Evolutionary conservation across 345 rosid genomes (phyloP).

Genomic region (Citrus unshiu): DNA sequence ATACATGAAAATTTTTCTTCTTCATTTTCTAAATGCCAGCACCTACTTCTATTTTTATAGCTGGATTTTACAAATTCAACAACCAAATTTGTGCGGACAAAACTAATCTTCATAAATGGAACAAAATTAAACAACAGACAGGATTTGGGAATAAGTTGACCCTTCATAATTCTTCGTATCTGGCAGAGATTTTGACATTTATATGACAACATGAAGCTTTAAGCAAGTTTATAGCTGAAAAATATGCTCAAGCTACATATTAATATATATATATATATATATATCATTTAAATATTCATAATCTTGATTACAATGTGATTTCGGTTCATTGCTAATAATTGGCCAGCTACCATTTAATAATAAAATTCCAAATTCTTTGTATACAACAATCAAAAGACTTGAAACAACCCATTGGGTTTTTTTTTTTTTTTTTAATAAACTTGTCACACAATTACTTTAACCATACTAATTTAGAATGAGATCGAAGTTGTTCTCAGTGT

Average conservation of each 20-base stretch:
- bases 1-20: background rate
- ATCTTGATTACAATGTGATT: no score
- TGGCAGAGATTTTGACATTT: background rate
- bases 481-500: constrained; percentile 5
- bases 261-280: background rate
- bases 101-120: background rate
- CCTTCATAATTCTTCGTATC: background rate
- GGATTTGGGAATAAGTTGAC: background rate
- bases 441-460: constrained; percentile 13
- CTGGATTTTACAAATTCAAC: constrained; percentile 19
- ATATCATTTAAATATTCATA: no score
- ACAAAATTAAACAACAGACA: background rate
- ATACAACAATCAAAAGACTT: no score
- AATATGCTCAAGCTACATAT: background rate
- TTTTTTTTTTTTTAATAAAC: background rate
- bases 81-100: background rate
- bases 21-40: background rate
- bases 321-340: constrained; percentile 13
- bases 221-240: background rate
- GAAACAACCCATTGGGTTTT: no score
- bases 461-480: constrained; percentile 10
- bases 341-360: background rate
- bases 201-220: background rate
- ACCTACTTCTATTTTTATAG: constrained; percentile 19
- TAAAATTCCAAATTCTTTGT: background rate